Evolutionary conservation across 139 green algal species (phyloP).

Genomic region (Edaphochlamys debaryana): DNA sequence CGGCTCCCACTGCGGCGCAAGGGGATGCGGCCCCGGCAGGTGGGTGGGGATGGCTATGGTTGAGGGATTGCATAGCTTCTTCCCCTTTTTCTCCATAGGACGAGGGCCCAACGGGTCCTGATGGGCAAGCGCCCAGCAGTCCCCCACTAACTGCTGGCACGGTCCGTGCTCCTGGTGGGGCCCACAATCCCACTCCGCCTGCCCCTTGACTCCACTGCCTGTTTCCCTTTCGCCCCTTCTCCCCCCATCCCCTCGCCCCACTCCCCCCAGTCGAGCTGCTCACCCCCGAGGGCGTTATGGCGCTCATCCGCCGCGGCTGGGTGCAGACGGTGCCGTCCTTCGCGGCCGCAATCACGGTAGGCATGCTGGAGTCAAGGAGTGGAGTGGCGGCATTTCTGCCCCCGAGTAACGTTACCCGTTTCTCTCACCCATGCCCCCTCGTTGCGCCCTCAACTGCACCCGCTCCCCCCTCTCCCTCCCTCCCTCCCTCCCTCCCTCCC

Average conservation of each 20-base stretch:
- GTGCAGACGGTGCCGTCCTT: constrained; percentile 4
- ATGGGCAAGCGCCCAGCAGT: no score
- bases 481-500: neutral
- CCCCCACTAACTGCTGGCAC: no score
- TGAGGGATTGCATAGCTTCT: no score
- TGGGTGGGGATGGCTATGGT: neutral
- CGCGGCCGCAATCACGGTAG: neutral
- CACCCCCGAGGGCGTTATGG: neutral
- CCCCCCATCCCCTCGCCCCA: no score
- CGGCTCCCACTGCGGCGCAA: neutral
- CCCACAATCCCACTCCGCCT: no score
- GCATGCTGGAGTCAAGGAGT: neutral
- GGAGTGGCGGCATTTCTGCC: neutral
- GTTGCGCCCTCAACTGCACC: neutral
- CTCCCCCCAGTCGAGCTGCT: no score
- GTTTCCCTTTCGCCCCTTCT: no score
- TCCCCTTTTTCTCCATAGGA: no score
- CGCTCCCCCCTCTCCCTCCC: neutral
- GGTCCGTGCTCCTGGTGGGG: no score
- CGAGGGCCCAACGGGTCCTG: no score
- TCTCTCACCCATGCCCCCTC: neutral
- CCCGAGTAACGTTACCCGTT: neutral
- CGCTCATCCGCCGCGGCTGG: constrained; percentile 10
- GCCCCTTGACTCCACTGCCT: no score
- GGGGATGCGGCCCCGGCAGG: neutral